These are phyloP conservation scores for Zalaria sp. DNA, from an alignment of 2,329 filamentous ascomycete genomes.

Conservation along the genomic window DNA sequence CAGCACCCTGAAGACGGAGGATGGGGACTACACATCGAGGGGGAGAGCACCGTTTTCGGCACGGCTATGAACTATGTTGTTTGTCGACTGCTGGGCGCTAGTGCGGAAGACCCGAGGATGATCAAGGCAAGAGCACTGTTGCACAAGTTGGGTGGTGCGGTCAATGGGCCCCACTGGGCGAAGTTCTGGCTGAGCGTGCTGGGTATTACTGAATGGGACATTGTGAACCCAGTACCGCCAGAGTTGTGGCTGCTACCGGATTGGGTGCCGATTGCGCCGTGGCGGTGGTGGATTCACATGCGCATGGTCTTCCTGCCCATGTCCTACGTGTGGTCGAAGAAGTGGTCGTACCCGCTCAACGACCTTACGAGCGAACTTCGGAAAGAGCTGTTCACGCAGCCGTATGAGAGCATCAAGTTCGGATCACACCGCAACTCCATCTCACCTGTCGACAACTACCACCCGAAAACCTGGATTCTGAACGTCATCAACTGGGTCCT, in stretches of 20 bases:
- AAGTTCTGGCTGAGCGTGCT: constrained; percentile 89
- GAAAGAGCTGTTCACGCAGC: constrained; percentile 69
- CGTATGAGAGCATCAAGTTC: constrained; percentile 69
- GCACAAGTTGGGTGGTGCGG: constrained; percentile 73
- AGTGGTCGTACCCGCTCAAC: constrained; percentile 57
- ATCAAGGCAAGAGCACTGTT: constrained; percentile 69
- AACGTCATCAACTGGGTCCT: constrained; percentile 67
- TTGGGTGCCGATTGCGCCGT: constrained; percentile 37
- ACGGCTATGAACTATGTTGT: constrained; percentile 77
- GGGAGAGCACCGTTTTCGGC: constrained; percentile 81
- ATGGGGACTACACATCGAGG: constrained; percentile 94
- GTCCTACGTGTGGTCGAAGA: constrained; percentile 76
- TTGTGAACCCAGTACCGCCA: constrained; percentile 86
- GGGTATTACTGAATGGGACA: constrained; percentile 74
- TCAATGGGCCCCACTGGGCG: constrained; percentile 82
- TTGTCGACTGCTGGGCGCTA: constrained; percentile 68
- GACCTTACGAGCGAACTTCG: constrained; percentile 54
- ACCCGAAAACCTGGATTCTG: constrained; percentile 77
- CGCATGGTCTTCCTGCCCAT: constrained; percentile 92
- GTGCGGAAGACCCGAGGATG: constrained; percentile 72
- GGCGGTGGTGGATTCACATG: constrained; percentile 98
- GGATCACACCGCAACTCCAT: constrained; percentile 69
- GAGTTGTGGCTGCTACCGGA: constrained; percentile 59
- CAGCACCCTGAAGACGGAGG: constrained; percentile 69
- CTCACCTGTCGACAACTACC: constrained; percentile 68